Evolutionary conservation across 306 rosid genomes (phyloP).

Genomic region (Dryas alaskensis): DNA sequence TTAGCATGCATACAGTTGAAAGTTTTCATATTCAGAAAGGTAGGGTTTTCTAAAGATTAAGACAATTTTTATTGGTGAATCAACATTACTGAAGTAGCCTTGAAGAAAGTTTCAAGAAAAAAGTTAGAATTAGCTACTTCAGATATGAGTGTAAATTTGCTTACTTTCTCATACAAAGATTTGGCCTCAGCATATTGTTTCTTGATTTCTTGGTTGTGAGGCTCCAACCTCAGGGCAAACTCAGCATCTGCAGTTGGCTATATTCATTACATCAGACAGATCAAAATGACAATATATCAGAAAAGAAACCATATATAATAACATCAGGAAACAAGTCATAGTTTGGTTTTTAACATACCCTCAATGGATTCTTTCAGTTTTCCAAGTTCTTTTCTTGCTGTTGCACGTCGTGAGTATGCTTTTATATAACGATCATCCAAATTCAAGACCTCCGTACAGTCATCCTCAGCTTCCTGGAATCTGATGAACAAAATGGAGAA

Average conservation of each 20-base stretch:
- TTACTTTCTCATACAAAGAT: conserved; percentile 72
- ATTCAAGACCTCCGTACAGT: conserved; percentile 91
- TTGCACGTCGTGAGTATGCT: conserved; percentile 90
- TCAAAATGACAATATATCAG: conserved; percentile 27
- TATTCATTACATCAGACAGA: conserved; percentile 35
- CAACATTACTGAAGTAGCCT: not conserved
- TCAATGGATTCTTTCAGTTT: conserved; percentile 77
- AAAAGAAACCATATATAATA: not conserved
- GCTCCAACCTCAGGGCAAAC: conserved; percentile 89
- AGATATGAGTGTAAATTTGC: conserved; percentile 19
- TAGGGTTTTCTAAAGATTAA: not conserved
- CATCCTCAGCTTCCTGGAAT: conserved; percentile 86
- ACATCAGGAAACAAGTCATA: conserved; percentile 15
- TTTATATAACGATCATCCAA: conserved; percentile 92
- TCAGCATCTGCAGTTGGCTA: conserved; percentile 75
- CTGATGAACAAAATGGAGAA: conserved; percentile 38
- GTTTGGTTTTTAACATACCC: conserved; percentile 45
- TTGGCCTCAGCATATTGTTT: conserved; percentile 80
- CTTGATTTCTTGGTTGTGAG: conserved; percentile 88
- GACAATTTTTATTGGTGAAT: not conserved
- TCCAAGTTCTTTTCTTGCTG: conserved; percentile 87
- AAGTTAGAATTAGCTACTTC: not conserved
- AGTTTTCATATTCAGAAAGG: not conserved
- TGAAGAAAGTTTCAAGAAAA: not conserved
- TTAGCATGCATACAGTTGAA: not conserved